Evolutionary conservation across 2,329 filamentous ascomycete species (phyloP), one percentile per base, ranked within the genome.

Genomic region (Chrysosporium keratinophilum): DNA sequence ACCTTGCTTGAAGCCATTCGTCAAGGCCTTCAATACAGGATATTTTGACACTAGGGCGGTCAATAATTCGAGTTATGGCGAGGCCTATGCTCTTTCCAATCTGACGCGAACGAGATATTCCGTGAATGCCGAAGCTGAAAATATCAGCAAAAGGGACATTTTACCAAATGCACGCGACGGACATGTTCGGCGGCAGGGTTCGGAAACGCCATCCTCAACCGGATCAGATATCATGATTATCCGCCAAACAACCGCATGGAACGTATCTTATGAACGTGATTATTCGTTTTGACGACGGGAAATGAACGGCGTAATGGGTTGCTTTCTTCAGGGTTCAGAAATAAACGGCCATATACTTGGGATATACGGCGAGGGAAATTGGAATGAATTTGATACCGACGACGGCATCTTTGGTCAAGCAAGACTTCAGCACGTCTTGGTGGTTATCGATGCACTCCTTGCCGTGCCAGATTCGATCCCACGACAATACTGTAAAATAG

Each of bases 21-120:
- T 59, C 10, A 59, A 59, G 43, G 48, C 56, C 5, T 59, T 59
- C 54, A 56, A 59, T 44, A 59, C 56, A 12, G 58, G 58, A 12
- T 56, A 35, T 33, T 56, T 59, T 31, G 48, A 54, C 15, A 52
- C 48, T 9, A 51, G 40, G 49, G 56, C n/a, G 14, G 17, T 53
- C 4, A 28, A 52, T 28, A 46, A 35, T 20, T 48, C 41, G 11
- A 52, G 50, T 35, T 44, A 35, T 20, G 23, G 20, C n/a, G 56
- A 56, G 12, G 42, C 41, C 1, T 58, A 58, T 52, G 54, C 33
- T 20, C 54, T 56, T 9, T 56, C 56, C 2, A 54, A 58, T 23
- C 9, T 56, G 17, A 19, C 33, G 10, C 43, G 51, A 14, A 45
- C 50, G 15, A 41, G 28, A 31, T 47, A 47, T 20, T 40, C 47